Evolutionary conservation across 306 rosid genomes (phyloP).

Genomic region (Prunus campanulata): DNA sequence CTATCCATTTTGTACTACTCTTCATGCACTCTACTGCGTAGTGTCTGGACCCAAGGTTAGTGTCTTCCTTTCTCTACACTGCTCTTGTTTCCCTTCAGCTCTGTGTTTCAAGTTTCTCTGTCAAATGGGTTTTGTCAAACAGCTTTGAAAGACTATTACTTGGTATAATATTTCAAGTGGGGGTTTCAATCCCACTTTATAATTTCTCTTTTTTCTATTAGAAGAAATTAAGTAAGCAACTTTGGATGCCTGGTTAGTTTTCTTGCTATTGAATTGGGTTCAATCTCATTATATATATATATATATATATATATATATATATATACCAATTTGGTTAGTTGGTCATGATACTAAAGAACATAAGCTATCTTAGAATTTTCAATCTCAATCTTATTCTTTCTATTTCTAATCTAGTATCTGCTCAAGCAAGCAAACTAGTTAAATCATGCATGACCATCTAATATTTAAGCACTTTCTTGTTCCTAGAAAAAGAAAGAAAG

Average conservation of each 20-base stretch:
- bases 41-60: constrained; percentile 29
- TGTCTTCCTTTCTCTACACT: constrained; percentile 27
- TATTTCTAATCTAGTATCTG: background rate
- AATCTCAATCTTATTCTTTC: background rate
- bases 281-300: background rate
- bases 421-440: too few species aligned
- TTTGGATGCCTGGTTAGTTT: background rate
- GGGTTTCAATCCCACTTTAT: background rate
- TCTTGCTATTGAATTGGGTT: background rate
- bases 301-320: background rate
- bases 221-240: background rate
- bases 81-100: background rate
- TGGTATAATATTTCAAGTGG: background rate
- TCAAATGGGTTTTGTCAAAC: background rate
- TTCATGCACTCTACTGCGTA: constrained; percentile 47
- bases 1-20: constrained; percentile 26
- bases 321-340: background rate
- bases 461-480: background rate
- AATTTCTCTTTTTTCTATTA: background rate
- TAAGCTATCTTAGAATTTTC: background rate
- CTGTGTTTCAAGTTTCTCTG: constrained; percentile 15
- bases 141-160: background rate
- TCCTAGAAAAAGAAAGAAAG: background rate
- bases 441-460: too few species aligned
- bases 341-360: background rate